phyloP scores from a whole-genome alignment of 1,139 yeast genomes.

The Yamadazyma jaroonii region DNA sequence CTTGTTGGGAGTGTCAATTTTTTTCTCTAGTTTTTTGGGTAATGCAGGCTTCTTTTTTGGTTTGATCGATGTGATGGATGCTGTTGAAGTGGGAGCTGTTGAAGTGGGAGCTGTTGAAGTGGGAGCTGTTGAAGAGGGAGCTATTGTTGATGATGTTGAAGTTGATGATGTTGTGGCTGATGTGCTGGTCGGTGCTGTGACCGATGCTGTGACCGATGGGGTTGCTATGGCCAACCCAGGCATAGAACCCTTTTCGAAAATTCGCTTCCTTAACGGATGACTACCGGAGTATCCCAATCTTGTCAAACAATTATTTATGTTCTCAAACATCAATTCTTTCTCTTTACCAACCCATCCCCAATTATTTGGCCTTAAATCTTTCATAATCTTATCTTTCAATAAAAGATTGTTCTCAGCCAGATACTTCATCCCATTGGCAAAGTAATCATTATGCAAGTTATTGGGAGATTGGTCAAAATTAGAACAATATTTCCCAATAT shows the following conservation, averaged over 20 bases:
- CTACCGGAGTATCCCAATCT: slow-evolving; percentile 44
- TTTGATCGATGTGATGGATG: too few relatives aligned
- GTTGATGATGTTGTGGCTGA: not conserved
- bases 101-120: not conserved
- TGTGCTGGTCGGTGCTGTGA: not conserved
- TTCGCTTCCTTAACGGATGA: slow-evolving; percentile 42
- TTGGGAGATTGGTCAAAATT: slow-evolving; percentile 30
- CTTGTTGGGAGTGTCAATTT: not conserved
- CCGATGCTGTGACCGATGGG: not conserved
- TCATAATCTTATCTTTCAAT: slow-evolving; percentile 42
- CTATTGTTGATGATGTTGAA: not conserved
- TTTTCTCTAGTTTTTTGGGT: not conserved
- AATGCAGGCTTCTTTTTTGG: not conserved
- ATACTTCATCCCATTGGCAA: slow-evolving; percentile 20
- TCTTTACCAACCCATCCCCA: slow-evolving; percentile 38
- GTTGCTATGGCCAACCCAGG: not conserved
- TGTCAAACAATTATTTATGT: slow-evolving; percentile 39
- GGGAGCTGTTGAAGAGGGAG: not conserved
- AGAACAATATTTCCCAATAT: slow-evolving; percentile 17
- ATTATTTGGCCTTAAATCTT: slow-evolving; percentile 40
- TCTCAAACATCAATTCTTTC: slow-evolving; percentile 29
- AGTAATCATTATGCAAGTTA: slow-evolving; percentile 32
- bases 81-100: not conserved
- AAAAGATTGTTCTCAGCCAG: slow-evolving; percentile 15
- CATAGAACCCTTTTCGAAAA: slow-evolving; percentile 20